phyloP scores from a whole-genome alignment of 768 basidiomycete species.

The Rhizopogon vulgaris region DNA sequence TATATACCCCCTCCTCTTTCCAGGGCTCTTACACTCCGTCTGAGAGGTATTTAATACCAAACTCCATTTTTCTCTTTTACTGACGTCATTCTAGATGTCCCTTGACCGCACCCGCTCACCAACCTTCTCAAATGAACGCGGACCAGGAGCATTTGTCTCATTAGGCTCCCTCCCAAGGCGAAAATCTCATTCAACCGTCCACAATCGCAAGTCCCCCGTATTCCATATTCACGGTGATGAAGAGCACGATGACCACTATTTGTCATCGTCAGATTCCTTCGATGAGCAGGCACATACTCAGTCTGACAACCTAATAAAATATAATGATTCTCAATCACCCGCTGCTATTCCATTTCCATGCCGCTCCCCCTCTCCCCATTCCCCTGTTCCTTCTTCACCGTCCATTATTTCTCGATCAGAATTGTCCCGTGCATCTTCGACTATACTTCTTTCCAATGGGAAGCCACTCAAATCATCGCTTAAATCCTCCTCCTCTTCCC shows the following conservation, averaged over 20 bases:
- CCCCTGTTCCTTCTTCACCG: conserved; percentile 4
- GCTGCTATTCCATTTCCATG: conserved; percentile 38
- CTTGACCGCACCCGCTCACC: conserved; percentile 8
- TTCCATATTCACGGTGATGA: conserved; percentile 17
- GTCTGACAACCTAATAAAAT: background rate
- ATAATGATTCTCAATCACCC: conserved; percentile 11
- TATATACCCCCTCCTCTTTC: background rate
- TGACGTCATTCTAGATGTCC: conserved; percentile 14
- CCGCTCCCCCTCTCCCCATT: conserved; percentile 17
- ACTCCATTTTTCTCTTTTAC: too few relatives aligned
- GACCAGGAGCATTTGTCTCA: conserved; percentile 43
- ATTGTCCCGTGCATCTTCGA: conserved; percentile 31
- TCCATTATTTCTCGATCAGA: conserved; percentile 4
- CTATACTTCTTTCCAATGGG: conserved; percentile 60
- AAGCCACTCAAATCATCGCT: conserved; percentile 85
- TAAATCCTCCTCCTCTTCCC: conserved; percentile 40
- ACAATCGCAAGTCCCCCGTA: conserved; percentile 10
- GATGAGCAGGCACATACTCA: conserved; percentile 10
- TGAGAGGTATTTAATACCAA: background rate
- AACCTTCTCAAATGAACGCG: conserved; percentile 34
- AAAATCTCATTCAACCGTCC: conserved; percentile 13
- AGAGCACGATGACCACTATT: conserved; percentile 17
- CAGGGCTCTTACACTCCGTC: background rate
- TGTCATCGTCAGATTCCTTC: conserved; percentile 3
- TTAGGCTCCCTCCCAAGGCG: conserved; percentile 42